Evolutionary conservation across 345 rosid species (phyloP).

Genomic region (Euphorbia peplus): DNA sequence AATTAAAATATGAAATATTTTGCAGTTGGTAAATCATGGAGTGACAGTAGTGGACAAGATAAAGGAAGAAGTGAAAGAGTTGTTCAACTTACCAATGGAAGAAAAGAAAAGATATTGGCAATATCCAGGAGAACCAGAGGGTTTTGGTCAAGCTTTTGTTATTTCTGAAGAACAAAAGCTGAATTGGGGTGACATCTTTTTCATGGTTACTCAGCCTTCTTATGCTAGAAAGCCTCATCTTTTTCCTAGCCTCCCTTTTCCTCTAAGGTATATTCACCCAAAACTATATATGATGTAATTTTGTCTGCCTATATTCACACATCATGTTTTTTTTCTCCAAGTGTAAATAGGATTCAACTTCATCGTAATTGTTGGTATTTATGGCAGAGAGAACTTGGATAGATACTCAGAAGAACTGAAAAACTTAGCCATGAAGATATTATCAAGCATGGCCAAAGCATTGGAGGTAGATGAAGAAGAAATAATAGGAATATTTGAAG

Average conservation of each 20-base stretch:
- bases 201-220: constrained; percentile 18
- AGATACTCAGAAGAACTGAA: constrained; percentile 17
- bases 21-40: constrained; percentile 34
- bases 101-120: constrained; percentile 32
- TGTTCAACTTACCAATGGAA: constrained; percentile 32
- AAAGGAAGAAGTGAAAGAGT: constrained; percentile 24
- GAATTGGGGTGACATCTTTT: constrained; percentile 33
- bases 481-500: constrained; percentile 20
- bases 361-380: no score
- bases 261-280: constrained; percentile 18
- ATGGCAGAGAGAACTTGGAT: constrained; percentile 27
- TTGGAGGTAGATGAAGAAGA: constrained; percentile 22
- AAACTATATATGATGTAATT: no score
- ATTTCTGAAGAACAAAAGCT: constrained; percentile 34
- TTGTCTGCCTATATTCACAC: no score
- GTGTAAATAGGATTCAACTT: no score
- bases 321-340: no score
- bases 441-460: constrained; percentile 21
- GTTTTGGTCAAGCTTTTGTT: constrained; percentile 34
- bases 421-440: constrained; percentile 14
- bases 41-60: constrained; percentile 30
- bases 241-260: constrained; percentile 28
- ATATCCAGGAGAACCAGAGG: constrained; percentile 26
- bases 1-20: no score
- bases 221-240: constrained; percentile 27